Percentiles rank a stretch among this genome's conserved stretches.
Evolutionary conservation across 164 flowering plant species (phyloP).

Genomic region (grape (Vitis vinifera)): ASM3070453v1 NC_081823.1:19760001-19760500

Average conservation of each 20-base stretch:
- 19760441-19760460: conserved; percentile 8
- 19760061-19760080: conserved; percentile 29
- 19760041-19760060: conserved; percentile 22
- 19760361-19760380: conserved; percentile 27
- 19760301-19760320: conserved; percentile 23
- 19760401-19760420: conserved; percentile 19
- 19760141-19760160: conserved; percentile 34
- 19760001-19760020: conserved; percentile 45
- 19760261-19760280: conserved; percentile 20
- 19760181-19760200: conserved; percentile 32
- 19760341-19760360: background rate
- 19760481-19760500: conserved; percentile 20
- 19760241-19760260: conserved; percentile 23
- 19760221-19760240: conserved; percentile 27
- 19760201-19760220: conserved; percentile 42
- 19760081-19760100: conserved; percentile 22
- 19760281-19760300: background rate
- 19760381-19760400: conserved; percentile 9
- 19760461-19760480: conserved; percentile 19
- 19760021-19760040: conserved; percentile 28
- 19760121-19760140: conserved; percentile 41
- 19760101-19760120: conserved; percentile 19
- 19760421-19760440: conserved; percentile 20
- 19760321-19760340: conserved; percentile 11
- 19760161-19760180: conserved; percentile 33